A percentile compares a stretch with the other conserved stretches of the same genome.
Evolutionary conservation across 306 rosid species (phyloP).

Genomic region (Psophocarpus tetragonolobus): DNA sequence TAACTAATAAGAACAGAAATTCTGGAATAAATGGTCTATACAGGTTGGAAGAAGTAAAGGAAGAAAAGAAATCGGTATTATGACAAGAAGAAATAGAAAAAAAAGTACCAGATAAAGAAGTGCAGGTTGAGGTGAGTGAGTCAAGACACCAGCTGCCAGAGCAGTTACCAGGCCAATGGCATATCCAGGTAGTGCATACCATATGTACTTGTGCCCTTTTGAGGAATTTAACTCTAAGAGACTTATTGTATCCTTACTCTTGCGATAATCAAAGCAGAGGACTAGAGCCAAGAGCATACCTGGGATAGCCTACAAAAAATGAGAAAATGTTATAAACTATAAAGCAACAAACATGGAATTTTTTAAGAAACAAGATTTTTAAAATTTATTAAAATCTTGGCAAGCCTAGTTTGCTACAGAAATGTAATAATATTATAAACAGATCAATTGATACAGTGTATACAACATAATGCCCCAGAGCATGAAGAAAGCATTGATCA

Average conservation of each 20-base stretch:
- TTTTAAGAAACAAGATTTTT: background rate
- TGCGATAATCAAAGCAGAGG: conserved; percentile 90
- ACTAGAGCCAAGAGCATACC: conserved; percentile 94
- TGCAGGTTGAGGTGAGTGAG: conserved; percentile 95
- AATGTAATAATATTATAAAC: background rate
- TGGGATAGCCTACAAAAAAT: conserved; percentile 80
- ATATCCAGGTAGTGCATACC: conserved; percentile 98
- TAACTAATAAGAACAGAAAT: background rate
- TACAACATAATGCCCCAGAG: background rate
- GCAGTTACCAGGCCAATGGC: conserved; percentile 88
- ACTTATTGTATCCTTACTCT: conserved; percentile 66
- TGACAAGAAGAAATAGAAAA: conserved; percentile 15
- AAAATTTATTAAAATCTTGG: background rate
- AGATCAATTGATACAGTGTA: background rate
- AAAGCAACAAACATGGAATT: background rate
- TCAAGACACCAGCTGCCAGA: conserved; percentile 91
- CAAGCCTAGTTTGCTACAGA: background rate
- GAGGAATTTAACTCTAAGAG: conserved; percentile 75
- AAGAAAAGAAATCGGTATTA: background rate
- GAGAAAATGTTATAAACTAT: background rate
- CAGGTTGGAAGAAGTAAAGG: background rate
- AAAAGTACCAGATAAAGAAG: conserved; percentile 86
- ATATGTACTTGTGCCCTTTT: conserved; percentile 93
- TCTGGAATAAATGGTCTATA: background rate
- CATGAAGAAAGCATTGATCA: conserved; percentile 3